These are phyloP conservation scores for Leccinum subgranulosum DNA, from an alignment of 768 basidiomycete species.

Conservation along the genomic window DNA sequence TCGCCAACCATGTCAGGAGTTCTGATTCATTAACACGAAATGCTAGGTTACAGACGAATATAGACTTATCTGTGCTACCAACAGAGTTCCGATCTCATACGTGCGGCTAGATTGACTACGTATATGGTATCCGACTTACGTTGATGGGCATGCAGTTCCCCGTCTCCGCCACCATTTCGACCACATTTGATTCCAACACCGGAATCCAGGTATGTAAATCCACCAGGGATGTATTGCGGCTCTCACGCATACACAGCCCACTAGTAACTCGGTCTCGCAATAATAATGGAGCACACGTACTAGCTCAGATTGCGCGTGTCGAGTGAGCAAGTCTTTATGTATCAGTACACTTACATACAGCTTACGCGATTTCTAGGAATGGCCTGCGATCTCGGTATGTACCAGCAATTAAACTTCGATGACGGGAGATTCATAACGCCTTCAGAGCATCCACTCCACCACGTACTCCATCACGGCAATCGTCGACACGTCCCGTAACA, in stretches of 20 bases:
- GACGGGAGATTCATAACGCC: not conserved
- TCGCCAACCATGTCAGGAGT: not conserved
- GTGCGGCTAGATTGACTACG: conserved; percentile 13
- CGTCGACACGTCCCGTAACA: conserved; percentile 13
- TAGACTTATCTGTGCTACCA: conserved; percentile 15
- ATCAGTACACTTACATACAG: not conserved
- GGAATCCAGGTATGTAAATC: conserved; percentile 27
- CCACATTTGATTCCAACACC: conserved; percentile 28
- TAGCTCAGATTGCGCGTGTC: conserved; percentile 1
- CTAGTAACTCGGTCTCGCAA: conserved; percentile 19
- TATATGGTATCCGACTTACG: not conserved
- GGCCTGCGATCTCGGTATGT: conserved; percentile 16
- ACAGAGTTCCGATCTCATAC: conserved; percentile 20
- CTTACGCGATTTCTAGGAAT: conserved; percentile 8
- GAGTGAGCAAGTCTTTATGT: conserved; percentile 9
- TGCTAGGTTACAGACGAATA: conserved; percentile 6
- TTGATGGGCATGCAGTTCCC: conserved; percentile 8
- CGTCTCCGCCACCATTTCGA: conserved; percentile 19
- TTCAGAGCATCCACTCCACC: conserved; percentile 20
- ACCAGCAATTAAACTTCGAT: not conserved
- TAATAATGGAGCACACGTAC: conserved; percentile 14
- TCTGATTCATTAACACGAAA: not conserved
- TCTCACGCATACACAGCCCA: conserved; percentile 20
- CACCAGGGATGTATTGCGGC: not conserved
- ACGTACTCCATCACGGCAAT: conserved; percentile 12